Base-by-base conservation (phyloP, 2,329 filamentous ascomycete species). In the Amesomyces nigricolor region DNA sequence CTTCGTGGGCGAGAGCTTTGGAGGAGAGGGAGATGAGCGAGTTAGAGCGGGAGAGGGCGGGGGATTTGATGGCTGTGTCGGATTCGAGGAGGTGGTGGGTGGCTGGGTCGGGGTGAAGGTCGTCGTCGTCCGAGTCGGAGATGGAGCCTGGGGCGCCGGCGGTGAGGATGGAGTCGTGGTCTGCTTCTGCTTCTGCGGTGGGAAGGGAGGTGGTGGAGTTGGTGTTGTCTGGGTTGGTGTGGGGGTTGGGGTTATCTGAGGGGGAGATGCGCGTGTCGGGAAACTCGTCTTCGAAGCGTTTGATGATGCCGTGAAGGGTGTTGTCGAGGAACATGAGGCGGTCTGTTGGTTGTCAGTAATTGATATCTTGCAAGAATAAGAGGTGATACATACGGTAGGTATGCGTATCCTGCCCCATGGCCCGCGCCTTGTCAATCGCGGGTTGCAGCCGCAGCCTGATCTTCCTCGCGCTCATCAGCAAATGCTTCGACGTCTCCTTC, bases 251-350 rank as follows among this genome's bases (percentile, higher is more conserved):
- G 29, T 66, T 64, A 44, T 68, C 65, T 61, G 13, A 38, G 32
- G n/a, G 11, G 9, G 64, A 64, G 53, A 75, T 75, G 37, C 89
- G 84, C 0, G 89, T 95, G 67, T 97, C 92, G 0, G 94, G 94
- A 65, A 91, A 97, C 70, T 97, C 92, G 68, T 95, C 88, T 70
- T 97, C 94, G 68, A 97, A 99, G 29, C 94, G 87, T 68, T 89
- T 86, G 66, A 97, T 97, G 73, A 97, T 96, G 62, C 87, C 86
- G 65, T 91, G 81, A 9, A 99, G 78, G 0, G 94, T 97, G 58
- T 87, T 78, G 65, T 96, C 91, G 30, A 99, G 81, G 79, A 96
- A 96, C 43, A 87, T 77, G 17, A 97, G 80, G 47, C 88, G 87
- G 37, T 83, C 85, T 88, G 58, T n/a, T 17, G 45, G 3, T 13